Evolutionary conservation across 2,329 filamentous ascomycete species (phyloP).

Genomic region (Ophiostoma triangulosporum): DNA sequence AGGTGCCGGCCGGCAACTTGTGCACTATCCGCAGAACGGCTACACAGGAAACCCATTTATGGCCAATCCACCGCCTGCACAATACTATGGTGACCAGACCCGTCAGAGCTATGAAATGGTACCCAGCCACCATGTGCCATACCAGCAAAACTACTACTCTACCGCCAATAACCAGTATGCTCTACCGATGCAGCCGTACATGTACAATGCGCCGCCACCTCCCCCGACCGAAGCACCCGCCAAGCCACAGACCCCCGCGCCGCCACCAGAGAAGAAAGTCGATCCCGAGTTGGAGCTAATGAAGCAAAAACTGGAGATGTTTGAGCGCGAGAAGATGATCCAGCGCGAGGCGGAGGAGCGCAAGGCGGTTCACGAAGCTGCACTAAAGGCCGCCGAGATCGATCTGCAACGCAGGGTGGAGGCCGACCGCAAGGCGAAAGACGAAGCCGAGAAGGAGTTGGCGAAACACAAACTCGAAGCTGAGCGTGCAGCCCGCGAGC

Average conservation of each 20-base stretch:
- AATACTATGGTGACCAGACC: conserved; percentile 18
- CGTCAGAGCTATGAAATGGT: conserved; percentile 23
- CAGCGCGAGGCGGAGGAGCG: conserved; percentile 17
- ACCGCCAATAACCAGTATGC: conserved; percentile 18
- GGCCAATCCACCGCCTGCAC: conserved; percentile 17
- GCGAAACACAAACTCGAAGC: conserved; percentile 33
- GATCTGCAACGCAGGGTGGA: conserved; percentile 16
- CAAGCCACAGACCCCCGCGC: conserved; percentile 26
- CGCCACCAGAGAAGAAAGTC: conserved; percentile 23
- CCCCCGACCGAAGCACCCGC: conserved; percentile 29
- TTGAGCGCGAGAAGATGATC: conserved; percentile 31
- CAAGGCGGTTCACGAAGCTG: background rate
- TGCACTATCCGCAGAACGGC: conserved; percentile 19
- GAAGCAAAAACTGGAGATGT: conserved; percentile 42
- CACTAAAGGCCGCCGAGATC: conserved; percentile 9
- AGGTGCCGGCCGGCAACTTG: conserved; percentile 19
- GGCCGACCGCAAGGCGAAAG: conserved; percentile 26
- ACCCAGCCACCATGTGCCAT: conserved; percentile 34
- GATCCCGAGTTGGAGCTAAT: conserved; percentile 48
- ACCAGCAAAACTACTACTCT: conserved; percentile 26
- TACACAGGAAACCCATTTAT: conserved; percentile 26
- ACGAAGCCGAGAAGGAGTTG: conserved; percentile 33
- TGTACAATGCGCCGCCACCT: conserved; percentile 28
- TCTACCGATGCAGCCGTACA: conserved; percentile 25
- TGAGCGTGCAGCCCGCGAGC: conserved; percentile 28